Evolutionary conservation across 164 flowering plant species (phyloP).

Genomic region (Macadamia tetraphylla): DNA sequence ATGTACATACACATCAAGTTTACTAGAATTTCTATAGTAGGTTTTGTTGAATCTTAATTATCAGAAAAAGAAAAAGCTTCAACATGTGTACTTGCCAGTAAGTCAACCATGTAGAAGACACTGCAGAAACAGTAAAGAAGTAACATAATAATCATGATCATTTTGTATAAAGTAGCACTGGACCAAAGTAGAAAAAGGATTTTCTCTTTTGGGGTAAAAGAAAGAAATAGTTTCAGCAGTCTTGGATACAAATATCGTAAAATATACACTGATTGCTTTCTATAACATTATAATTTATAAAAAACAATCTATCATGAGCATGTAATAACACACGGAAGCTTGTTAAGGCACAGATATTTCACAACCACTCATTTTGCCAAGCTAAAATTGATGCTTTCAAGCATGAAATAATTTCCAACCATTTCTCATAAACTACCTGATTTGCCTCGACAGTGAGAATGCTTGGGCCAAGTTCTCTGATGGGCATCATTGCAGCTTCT

Average conservation of each 20-base stretch:
- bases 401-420: not conserved
- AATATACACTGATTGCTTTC: not conserved
- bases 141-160: too few relatives aligned
- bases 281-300: not conserved
- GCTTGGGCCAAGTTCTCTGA: conserved; percentile 88
- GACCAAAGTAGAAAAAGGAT: not conserved
- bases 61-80: not conserved
- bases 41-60: not conserved
- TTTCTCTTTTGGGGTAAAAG: too few relatives aligned
- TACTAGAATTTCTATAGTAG: not conserved
- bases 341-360: not conserved
- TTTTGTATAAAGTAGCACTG: not conserved
- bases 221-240: too few relatives aligned
- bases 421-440: conserved; percentile 45
- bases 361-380: not conserved
- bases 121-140: too few relatives aligned
- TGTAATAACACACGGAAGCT: too few relatives aligned
- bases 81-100: too few relatives aligned
- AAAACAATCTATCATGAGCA: too few relatives aligned
- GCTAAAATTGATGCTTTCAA: conserved; percentile 1
- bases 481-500: conserved; percentile 99
- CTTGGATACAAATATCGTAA: not conserved
- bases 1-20: too few relatives aligned
- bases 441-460: conserved; percentile 76
- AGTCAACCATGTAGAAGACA: too few relatives aligned